A percentile compares a stretch with the other conserved stretches of the same genome.
These are phyloP conservation scores for Megacollybia marginata DNA, from an alignment of 768 basidiomycete species.

Conservation along the genomic window DNA sequence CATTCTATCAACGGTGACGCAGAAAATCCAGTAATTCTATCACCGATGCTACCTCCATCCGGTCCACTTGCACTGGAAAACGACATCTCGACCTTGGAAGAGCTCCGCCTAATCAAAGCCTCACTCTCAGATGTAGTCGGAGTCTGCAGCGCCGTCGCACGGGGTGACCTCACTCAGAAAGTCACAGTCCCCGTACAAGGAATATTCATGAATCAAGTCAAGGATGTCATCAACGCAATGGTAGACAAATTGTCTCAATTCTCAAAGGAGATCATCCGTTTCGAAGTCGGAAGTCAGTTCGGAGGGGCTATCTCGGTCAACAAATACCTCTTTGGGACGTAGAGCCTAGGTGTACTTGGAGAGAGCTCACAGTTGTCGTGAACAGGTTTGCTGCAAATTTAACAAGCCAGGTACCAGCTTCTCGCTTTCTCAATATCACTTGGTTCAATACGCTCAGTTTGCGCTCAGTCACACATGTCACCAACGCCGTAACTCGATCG, in stretches of 20 bases:
- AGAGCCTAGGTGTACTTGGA: slow-evolving; percentile 71
- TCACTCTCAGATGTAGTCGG: slow-evolving; percentile 61
- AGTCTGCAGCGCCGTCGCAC: slow-evolving; percentile 66
- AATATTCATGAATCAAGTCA: slow-evolving; percentile 63
- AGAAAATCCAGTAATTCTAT: not conserved
- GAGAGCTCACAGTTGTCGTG: slow-evolving; percentile 72
- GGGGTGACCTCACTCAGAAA: slow-evolving; percentile 61
- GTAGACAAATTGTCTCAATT: slow-evolving; percentile 17
- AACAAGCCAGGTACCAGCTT: slow-evolving; percentile 52
- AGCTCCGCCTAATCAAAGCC: slow-evolving; percentile 46
- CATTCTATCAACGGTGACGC: not conserved
- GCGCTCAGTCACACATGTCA: slow-evolving; percentile 29
- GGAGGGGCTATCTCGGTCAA: slow-evolving; percentile 82
- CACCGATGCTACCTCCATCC: slow-evolving; percentile 33
- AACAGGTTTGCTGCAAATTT: slow-evolving; percentile 52
- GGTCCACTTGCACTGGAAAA: slow-evolving; percentile 50
- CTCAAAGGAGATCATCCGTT: slow-evolving; percentile 75
- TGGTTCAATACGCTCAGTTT: too few relatives aligned
- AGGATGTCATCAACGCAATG: slow-evolving; percentile 62
- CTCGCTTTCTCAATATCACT: slow-evolving; percentile 37
- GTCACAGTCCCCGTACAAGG: slow-evolving; percentile 62
- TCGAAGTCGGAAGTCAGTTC: slow-evolving; percentile 78
- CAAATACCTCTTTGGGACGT: slow-evolving; percentile 83
- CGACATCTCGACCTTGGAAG: slow-evolving; percentile 61
- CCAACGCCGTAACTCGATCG: slow-evolving; percentile 76